Conservation (phyloP, 2,329 filamentous ascomycete species). For the Pseudogymnoascus sp. region DNA sequence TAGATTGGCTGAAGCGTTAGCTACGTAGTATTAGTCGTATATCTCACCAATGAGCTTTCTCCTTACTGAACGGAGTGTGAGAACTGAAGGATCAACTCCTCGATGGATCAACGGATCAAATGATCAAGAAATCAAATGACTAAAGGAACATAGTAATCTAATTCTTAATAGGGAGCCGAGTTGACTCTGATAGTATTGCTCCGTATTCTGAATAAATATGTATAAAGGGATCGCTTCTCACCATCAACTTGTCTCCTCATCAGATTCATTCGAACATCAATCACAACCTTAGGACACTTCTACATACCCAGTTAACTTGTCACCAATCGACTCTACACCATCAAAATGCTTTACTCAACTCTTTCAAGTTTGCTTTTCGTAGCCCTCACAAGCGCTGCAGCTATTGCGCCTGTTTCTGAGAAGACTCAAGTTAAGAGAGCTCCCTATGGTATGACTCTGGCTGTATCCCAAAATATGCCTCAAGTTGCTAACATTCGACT, state of each 20-base stretch:
- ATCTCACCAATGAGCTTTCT: background rate
- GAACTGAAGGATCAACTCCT: background rate
- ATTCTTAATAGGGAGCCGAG: background rate
- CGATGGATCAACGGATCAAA: background rate
- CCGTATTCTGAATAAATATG: background rate
- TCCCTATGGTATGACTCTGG: background rate
- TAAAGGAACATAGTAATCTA: background rate
- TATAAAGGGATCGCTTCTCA: background rate
- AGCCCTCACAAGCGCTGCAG: background rate
- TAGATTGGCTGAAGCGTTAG: background rate
- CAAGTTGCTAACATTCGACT: background rate
- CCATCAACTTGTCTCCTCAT: background rate
- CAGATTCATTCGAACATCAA: background rate
- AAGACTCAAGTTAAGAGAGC: background rate
- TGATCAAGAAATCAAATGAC: background rate
- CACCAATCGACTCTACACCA: background rate
- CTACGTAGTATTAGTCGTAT: background rate
- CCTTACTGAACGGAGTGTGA: background rate
- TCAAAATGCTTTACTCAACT: background rate
- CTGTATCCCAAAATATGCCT: background rate
- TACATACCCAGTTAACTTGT: background rate
- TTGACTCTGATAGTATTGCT: background rate
- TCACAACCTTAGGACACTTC: background rate
- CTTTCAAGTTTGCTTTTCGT: background rate
- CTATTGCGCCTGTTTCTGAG: background rate